Evolutionary conservation across 805 yeast genomes (phyloP).

Genomic region (Tetrapisispora taiwanensis): DNA sequence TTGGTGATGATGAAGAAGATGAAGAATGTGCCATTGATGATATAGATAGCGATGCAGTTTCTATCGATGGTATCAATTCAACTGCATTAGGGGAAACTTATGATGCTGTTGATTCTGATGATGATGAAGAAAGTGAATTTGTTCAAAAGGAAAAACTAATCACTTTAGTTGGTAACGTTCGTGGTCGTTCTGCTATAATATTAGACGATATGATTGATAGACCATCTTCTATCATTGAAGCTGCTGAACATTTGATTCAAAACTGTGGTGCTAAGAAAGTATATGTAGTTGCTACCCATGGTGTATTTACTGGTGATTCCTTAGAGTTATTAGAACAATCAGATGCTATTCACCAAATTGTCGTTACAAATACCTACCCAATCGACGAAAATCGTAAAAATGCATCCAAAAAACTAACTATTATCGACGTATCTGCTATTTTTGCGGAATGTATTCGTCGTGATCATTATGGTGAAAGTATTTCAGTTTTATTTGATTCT

Average conservation of each 20-base stretch:
- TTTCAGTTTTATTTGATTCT: constrained; percentile 85
- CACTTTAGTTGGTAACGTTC: constrained; percentile 93
- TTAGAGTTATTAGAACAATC: constrained; percentile 69
- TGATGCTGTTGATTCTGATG: constrained; percentile 61
- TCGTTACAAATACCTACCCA: constrained; percentile 95
- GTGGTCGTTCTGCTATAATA: constrained; percentile 82
- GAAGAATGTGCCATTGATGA: constrained; percentile 23
- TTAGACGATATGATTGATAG: constrained; percentile 96
- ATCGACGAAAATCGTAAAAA: constrained; percentile 52
- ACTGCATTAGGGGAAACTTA: constrained; percentile 74
- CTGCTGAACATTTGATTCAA: constrained; percentile 92
- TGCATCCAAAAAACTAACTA: constrained; percentile 58
- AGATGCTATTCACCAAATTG: constrained; percentile 78
- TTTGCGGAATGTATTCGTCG: constrained; percentile 98
- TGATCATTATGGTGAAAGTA: constrained; percentile 96
- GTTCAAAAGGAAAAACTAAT: constrained; percentile 64
- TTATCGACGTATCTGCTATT: constrained; percentile 88
- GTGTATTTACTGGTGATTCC: constrained; percentile 82
- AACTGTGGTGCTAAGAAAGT: constrained; percentile 95
- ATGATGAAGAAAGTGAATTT: constrained; percentile 42
- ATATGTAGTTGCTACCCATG: constrained; percentile 90
- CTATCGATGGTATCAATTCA: constrained; percentile 20
- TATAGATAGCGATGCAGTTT: constrained; percentile 17
- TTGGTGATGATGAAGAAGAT: constrained; percentile 60
- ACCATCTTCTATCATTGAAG: constrained; percentile 87